Evolutionary conservation across 2,329 filamentous ascomycete genomes (phyloP).

Genomic region (Thyridium curvatum): DNA sequence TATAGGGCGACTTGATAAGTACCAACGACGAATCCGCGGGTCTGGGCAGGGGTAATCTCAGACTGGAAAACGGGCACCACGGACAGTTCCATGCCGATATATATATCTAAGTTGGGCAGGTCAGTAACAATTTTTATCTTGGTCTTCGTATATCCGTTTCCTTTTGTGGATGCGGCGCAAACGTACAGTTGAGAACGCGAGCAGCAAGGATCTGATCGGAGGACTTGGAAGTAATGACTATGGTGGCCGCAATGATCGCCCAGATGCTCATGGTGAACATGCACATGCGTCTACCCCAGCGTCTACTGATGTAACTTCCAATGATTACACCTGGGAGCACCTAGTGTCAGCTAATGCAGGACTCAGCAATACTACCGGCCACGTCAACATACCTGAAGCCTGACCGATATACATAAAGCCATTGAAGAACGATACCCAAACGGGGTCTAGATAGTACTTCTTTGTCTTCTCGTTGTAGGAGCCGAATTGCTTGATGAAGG

Average conservation of each 20-base stretch:
- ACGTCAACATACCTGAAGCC: constrained; percentile 13
- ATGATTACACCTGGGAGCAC: constrained; percentile 15
- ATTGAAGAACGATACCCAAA: constrained; percentile 28
- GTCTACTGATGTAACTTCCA: constrained; percentile 19
- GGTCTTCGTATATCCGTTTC: too few species aligned
- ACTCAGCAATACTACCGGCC: too few species aligned
- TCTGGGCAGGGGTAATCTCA: constrained; percentile 20
- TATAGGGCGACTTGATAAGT: constrained; percentile 24
- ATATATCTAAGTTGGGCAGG: constrained; percentile 15
- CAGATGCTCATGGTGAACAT: constrained; percentile 30
- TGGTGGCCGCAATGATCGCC: constrained; percentile 21
- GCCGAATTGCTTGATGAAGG: constrained; percentile 26
- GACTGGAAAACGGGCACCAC: constrained; percentile 27
- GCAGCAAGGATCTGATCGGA: constrained; percentile 24
- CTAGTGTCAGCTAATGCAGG: background rate
- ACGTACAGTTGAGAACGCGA: constrained; percentile 22
- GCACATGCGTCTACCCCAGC: constrained; percentile 23
- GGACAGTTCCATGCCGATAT: constrained; percentile 32
- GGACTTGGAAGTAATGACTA: constrained; percentile 21
- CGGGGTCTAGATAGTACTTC: constrained; percentile 17
- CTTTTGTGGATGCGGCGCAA: too few species aligned
- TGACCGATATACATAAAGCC: constrained; percentile 25
- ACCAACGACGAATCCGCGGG: constrained; percentile 25
- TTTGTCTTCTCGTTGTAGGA: constrained; percentile 14
- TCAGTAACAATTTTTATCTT: too few species aligned